Evolutionary conservation across 2,329 filamentous ascomycete species (phyloP).

Genomic region (Fusarium acutatum): DNA sequence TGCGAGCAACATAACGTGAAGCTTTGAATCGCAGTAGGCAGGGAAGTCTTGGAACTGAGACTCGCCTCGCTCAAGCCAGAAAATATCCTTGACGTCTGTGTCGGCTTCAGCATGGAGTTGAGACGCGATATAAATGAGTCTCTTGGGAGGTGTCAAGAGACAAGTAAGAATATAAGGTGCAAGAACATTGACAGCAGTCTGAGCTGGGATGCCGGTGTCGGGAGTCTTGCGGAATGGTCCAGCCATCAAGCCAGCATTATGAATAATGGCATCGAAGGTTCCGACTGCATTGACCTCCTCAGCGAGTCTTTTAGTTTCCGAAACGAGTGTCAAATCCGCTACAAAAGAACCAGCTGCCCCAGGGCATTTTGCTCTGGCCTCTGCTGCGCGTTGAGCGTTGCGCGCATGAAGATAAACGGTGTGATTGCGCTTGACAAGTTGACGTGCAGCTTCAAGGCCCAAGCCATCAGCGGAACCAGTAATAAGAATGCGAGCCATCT

Average conservation of each 20-base stretch:
- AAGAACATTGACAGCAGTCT: slow-evolving; percentile 30
- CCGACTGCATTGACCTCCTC: slow-evolving; percentile 30
- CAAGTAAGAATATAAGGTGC: slow-evolving; percentile 34
- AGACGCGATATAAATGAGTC: slow-evolving; percentile 26
- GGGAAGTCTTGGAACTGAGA: slow-evolving; percentile 21
- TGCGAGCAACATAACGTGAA: slow-evolving; percentile 30
- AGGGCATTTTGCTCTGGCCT: slow-evolving; percentile 18
- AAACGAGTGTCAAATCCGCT: slow-evolving; percentile 24
- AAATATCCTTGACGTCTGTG: slow-evolving; percentile 17
- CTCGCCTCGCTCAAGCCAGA: slow-evolving; percentile 28
- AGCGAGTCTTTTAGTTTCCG: slow-evolving; percentile 26
- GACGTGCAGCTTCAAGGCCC: slow-evolving; percentile 33
- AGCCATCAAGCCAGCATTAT: slow-evolving; percentile 30
- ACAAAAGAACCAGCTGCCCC: slow-evolving; percentile 21
- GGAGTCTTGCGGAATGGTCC: slow-evolving; percentile 25
- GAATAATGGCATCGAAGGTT: slow-evolving; percentile 32
- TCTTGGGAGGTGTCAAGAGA: slow-evolving; percentile 26
- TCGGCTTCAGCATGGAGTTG: slow-evolving; percentile 22
- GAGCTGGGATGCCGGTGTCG: slow-evolving; percentile 26
- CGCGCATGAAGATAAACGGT: slow-evolving; percentile 35
- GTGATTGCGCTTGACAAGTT: slow-evolving; percentile 34
- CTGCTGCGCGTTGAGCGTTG: slow-evolving; percentile 25
- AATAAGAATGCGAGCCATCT: slow-evolving; percentile 36
- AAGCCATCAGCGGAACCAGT: slow-evolving; percentile 38
- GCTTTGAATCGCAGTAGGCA: slow-evolving; percentile 31